Conservation (phyloP, 2,329 filamentous ascomycete genomes). For the Colletotrichum tanaceti region DNA sequence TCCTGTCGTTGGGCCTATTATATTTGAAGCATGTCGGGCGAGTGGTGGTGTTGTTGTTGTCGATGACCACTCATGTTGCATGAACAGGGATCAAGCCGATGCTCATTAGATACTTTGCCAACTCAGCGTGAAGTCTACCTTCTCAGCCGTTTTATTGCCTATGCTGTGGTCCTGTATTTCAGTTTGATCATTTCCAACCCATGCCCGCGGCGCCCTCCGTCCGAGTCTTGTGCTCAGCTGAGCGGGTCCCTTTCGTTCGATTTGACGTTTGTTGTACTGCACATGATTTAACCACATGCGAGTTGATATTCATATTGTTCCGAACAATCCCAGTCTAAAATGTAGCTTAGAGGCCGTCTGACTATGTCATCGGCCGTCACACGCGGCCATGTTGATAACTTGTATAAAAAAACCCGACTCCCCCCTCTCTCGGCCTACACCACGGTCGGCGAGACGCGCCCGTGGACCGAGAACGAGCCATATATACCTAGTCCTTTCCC, state of each 20-base stretch:
- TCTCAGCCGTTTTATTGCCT: too few relatives aligned
- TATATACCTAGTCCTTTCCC: not conserved
- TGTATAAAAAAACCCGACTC: too few relatives aligned
- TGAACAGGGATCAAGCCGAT: not conserved
- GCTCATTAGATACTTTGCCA: not conserved
- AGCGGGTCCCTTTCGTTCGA: too few relatives aligned
- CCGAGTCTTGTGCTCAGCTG: too few relatives aligned
- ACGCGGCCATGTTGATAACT: not conserved
- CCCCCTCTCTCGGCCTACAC: not conserved
- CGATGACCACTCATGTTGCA: not conserved
- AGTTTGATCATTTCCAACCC: too few relatives aligned
- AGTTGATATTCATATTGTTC: not conserved
- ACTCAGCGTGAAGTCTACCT: not conserved
- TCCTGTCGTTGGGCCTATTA: too few relatives aligned
- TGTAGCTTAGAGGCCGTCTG: not conserved
- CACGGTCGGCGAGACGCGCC: constrained; percentile 3
- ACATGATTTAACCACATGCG: too few relatives aligned
- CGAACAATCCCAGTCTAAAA: not conserved
- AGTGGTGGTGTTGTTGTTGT: not conserved
- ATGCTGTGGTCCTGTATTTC: not conserved
- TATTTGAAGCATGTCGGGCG: not conserved
- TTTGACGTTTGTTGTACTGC: too few relatives aligned
- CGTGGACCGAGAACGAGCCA: constrained; percentile 9
- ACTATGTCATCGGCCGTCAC: too few relatives aligned
- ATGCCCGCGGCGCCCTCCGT: too few relatives aligned